These are phyloP conservation scores for Panicum virgatum DNA, from an alignment of 202 grass and related monocot genomes.

Conservation along the genomic window DNA sequence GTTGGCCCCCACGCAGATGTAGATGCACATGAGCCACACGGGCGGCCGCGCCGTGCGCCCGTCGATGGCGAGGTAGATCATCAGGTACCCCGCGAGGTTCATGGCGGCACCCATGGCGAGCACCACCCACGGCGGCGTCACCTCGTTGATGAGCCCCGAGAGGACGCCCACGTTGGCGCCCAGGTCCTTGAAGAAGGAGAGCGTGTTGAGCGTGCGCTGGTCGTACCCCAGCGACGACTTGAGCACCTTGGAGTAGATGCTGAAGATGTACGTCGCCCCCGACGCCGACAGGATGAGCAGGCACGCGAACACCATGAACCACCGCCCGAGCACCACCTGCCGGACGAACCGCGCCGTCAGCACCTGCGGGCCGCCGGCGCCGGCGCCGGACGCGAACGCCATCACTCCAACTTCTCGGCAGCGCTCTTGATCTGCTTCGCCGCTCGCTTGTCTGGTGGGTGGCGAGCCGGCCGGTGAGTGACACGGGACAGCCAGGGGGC, in stretches of 20 bases:
- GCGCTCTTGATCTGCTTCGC: too few relatives aligned
- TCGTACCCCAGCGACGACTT: constrained; percentile 76
- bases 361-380: constrained; percentile 7
- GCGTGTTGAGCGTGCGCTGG: constrained; percentile 90
- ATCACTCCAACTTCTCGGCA: neutral
- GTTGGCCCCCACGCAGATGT: constrained; percentile 90
- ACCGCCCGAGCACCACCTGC: constrained; percentile 67
- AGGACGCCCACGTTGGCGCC: constrained; percentile 80
- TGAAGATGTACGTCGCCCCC: constrained; percentile 88
- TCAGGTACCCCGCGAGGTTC: constrained; percentile 88
- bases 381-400: constrained; percentile 30
- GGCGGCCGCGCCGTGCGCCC: constrained; percentile 50
- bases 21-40: constrained; percentile 93
- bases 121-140: constrained; percentile 86
- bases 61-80: constrained; percentile 89
- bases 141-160: constrained; percentile 86
- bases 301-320: constrained; percentile 95
- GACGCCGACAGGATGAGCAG: constrained; percentile 77
- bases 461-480: neutral
- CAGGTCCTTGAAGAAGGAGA: constrained; percentile 96
- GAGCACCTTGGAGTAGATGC: constrained; percentile 79
- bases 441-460: neutral
- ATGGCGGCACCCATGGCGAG: constrained; percentile 74
- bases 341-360: constrained; percentile 47
- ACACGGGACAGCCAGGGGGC: neutral